Evolutionary conservation across 305 asterid species (phyloP).

Genomic region (Solanum hybrid): DNA sequence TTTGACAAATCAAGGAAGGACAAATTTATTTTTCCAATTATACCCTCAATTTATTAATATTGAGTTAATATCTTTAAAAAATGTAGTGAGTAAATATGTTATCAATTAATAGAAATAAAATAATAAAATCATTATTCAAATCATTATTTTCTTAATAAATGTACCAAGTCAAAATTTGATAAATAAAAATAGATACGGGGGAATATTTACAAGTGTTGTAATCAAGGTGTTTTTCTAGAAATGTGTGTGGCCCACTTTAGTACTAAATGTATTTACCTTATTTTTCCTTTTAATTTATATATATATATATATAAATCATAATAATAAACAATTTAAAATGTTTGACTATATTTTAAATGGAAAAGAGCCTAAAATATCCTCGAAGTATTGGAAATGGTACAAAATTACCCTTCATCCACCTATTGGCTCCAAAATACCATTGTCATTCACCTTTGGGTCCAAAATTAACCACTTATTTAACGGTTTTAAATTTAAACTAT

Average conservation of each 20-base stretch:
- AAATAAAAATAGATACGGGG: neutral
- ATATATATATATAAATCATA: too few species aligned
- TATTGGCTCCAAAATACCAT: neutral
- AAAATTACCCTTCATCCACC: neutral
- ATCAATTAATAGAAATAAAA: neutral
- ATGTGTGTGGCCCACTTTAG: neutral
- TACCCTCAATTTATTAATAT: too few species aligned
- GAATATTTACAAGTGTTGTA: neutral
- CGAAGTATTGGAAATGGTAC: neutral
- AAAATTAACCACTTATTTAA: neutral
- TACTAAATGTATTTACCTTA: too few species aligned
- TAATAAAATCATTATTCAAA: too few species aligned
- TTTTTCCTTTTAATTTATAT: too few species aligned
- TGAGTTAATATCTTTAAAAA: neutral
- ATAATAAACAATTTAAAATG: too few species aligned
- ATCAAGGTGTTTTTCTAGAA: neutral
- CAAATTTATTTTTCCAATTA: too few species aligned
- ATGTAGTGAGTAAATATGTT: neutral
- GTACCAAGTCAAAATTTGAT: too few species aligned
- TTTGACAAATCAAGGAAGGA: neutral
- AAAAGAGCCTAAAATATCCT: too few species aligned
- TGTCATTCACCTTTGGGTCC: neutral
- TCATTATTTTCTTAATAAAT: neutral
- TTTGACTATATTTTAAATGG: too few species aligned
- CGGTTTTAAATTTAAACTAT: too few species aligned